Base-by-base conservation (phyloP, 352 stramenopile genomes). In the Phytophthora pinifolia region DNA sequence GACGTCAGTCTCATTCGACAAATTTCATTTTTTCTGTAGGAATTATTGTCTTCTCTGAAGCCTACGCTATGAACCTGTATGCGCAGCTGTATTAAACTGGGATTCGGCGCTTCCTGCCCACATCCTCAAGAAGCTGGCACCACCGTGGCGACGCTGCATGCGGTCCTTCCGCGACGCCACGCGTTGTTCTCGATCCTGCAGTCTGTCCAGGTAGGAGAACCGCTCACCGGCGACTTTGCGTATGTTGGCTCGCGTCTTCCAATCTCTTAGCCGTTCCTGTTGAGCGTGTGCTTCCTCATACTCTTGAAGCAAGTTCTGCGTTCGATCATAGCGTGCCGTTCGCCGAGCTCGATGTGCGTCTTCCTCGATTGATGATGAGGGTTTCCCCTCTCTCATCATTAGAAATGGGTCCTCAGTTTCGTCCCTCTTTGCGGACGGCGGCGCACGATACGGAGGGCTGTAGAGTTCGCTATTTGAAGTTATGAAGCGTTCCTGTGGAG, bases 21-120 rank as follows among this genome's bases (percentile, higher is more conserved):
- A 27, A 22, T n/a, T 27, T 3, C 22, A 27, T 27, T 27, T 27
- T 27, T 3, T 27, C 22, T 27, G 22, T 0, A 4, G 6, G 22
- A 27, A 27, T 27, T 6, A 27, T 27, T 27, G 22, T 27, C n/a
- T 25, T 43, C 8, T 27, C 1, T 9, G 15, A 27, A 43, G 15
- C 3, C 6, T 12, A 29, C 8, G 2, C 29, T 46, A 48, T 12
- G 27, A 42, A 6, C 15, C 30, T 27, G 25, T 33, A 15, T 58
- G 36, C 15, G 60, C 20, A n/a, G 46, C 38, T 13, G 31, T 43
- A 46, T 89, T 89, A 42, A 92, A 90, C 54, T 89, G 82, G 18
- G 78, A 91, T 27, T 94, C 78, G 9, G 72, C 59, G 25, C 82
- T 92, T 45, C 82, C 82, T 1, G 84, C 76, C 84, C 84, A 92